Percentiles rank a stretch among this genome's conserved stretches.
Evolutionary conservation across 2,329 filamentous ascomycete species (phyloP).

Genomic region (Didymella keratinophila): DNA sequence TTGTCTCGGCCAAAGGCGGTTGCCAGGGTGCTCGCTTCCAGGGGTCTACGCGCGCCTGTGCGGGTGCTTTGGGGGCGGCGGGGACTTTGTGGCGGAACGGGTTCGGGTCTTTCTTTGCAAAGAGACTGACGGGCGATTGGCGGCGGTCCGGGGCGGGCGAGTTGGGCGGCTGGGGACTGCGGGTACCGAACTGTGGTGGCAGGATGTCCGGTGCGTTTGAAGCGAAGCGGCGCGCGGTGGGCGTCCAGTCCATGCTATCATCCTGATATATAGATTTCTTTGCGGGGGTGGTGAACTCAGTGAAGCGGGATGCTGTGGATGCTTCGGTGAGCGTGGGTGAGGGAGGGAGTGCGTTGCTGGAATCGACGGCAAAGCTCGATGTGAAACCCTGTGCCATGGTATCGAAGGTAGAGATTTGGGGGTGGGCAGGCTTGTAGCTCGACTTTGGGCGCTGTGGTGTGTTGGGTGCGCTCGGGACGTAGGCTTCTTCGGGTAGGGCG

Average conservation of each 20-base stretch:
- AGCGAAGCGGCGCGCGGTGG: conserved; percentile 57
- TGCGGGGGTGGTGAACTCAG: conserved; percentile 36
- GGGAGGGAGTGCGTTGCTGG: conserved; percentile 37
- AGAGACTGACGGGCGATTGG: conserved; percentile 28
- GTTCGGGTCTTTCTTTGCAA: conserved; percentile 49
- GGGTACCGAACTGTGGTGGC: conserved; percentile 28
- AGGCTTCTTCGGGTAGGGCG: conserved; percentile 33
- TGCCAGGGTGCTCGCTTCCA: conserved; percentile 55
- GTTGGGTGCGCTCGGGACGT: conserved; percentile 33
- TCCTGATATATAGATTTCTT: conserved; percentile 33
- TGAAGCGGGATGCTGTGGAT: conserved; percentile 36
- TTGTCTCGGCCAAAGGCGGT: conserved; percentile 61
- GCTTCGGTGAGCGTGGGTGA: conserved; percentile 43
- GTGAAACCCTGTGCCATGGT: conserved; percentile 50
- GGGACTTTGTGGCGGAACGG: conserved; percentile 77
- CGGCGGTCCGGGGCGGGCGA: conserved; percentile 1
- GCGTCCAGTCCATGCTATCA: conserved; percentile 79
- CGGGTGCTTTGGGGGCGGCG: conserved; percentile 71
- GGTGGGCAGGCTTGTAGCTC: conserved; percentile 36
- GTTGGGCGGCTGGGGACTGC: conserved; percentile 16
- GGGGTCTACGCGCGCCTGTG: conserved; percentile 68
- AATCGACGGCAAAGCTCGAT: conserved; percentile 49
- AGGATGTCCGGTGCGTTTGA: conserved; percentile 38
- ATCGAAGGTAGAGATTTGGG: conserved; percentile 43
- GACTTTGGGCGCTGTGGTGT: conserved; percentile 32